Base-by-base conservation (phyloP, 352 stramenopile species). In the Globisporangium nodosum region DNA sequence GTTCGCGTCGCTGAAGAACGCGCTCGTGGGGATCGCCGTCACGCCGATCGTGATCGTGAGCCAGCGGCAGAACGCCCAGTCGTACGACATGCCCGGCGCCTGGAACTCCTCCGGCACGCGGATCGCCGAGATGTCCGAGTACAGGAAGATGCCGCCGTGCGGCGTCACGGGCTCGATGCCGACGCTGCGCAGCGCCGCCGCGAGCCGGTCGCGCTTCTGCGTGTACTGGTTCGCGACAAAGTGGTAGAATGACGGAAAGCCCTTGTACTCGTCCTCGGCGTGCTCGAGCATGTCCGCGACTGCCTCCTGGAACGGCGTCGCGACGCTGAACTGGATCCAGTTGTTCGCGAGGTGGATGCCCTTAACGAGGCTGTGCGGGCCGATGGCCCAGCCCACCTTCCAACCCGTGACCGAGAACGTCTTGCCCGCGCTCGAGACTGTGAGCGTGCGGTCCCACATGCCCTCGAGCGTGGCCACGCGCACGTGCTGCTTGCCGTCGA, bases 51-150 rank as follows among this genome's bases (percentile, higher is more conserved):
- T 74, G 58, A 94, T 83, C 49, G 94, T 98, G 48, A 98, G 76
- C 84, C 85, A 98, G 40, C 90, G 87, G 65, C 82, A 96, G 52
- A 98, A 92, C 24, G 88, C 85, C 88, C 91, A 98, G 75, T 98
- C 93, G 49, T 73, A 71, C 47, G 83, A 83, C 76, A 87, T 78
- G n/a, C 56, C 65, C 0, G 74, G 67, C 18, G 64, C 42, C 9
- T 77, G 46, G 52, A 84, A 91, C 59, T 71, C 71, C 5, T 66
- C 37, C 2, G 83, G 81, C 1, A 93, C 76, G 21, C 72, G 65
- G 30, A 93, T 70, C 12, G 51, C 58, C n/a, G 81, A 88, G 62
- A 93, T 85, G 61, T 93, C 77, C 31, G 75, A 87, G 68, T 91
- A 91, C 46, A 93, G 64, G 54, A 93, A 93, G 63, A 90, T 90